Conservation (phyloP, 441 rosid genomes). For the Daphne laureola region DNA sequence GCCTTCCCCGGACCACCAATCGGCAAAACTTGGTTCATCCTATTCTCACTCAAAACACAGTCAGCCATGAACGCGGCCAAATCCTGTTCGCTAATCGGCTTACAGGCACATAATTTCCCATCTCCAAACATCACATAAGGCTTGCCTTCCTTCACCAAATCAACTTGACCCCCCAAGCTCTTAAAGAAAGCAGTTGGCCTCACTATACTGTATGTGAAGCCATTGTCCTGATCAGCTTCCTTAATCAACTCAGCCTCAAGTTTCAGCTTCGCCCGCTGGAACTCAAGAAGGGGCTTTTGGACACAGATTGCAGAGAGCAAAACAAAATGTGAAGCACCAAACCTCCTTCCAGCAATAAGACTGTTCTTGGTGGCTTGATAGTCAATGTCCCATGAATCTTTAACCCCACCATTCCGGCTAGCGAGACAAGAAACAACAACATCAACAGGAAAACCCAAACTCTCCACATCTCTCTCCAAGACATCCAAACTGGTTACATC, state of each 20-base stretch:
- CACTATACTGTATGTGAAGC: slow-evolving; percentile 67
- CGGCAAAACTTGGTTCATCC: slow-evolving; percentile 65
- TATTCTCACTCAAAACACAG: slow-evolving; percentile 66
- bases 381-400: slow-evolving; percentile 91
- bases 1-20: slow-evolving; percentile 95
- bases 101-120: slow-evolving; percentile 86
- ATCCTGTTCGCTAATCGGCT: slow-evolving; percentile 86
- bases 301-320: slow-evolving; percentile 84
- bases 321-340: slow-evolving; percentile 74
- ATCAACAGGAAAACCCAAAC: slow-evolving; percentile 45
- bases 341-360: slow-evolving; percentile 66
- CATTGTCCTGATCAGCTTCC: slow-evolving; percentile 26
- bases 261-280: slow-evolving; percentile 74
- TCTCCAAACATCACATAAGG: slow-evolving; percentile 97
- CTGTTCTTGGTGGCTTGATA: slow-evolving; percentile 84
- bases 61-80: slow-evolving; percentile 73
- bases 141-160: slow-evolving; percentile 83
- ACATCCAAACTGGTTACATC: slow-evolving; percentile 59
- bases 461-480: slow-evolving; percentile 42
- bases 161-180: slow-evolving; percentile 91
- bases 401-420: slow-evolving; percentile 75
- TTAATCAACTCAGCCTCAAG: slow-evolving; percentile 64
- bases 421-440: slow-evolving; percentile 92
- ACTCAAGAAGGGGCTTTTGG: slow-evolving; percentile 71
- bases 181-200: slow-evolving; percentile 92